phyloP scores from a whole-genome alignment of 116 monocot species.

The Phalaenopsis hybrid region DNA sequence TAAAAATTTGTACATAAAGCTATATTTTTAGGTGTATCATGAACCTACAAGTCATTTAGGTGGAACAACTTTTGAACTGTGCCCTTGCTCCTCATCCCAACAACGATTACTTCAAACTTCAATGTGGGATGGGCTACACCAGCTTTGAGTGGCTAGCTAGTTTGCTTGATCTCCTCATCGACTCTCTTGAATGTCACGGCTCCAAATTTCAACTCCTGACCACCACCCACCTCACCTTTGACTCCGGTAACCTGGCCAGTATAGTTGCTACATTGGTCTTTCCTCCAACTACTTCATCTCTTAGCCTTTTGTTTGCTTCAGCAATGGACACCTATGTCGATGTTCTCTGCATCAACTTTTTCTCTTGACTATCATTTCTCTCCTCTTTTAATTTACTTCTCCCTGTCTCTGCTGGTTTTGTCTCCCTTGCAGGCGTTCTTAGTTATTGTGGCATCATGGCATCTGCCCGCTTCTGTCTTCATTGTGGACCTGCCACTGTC shows the following conservation, averaged over 20 bases:
- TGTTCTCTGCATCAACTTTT: conserved; percentile 68
- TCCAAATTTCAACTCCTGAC: conserved; percentile 7
- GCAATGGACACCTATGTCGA: conserved; percentile 43
- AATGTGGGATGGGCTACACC: conserved; percentile 35
- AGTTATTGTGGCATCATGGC: conserved; percentile 54
- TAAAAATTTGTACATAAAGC: too few relatives aligned
- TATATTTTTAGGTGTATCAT: too few relatives aligned
- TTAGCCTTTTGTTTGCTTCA: conserved; percentile 36
- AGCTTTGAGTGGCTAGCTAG: conserved; percentile 48
- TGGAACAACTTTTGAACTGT: too few relatives aligned
- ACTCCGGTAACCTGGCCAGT: conserved; percentile 29
- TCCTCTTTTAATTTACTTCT: conserved; percentile 10
- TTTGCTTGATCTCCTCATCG: conserved; percentile 63
- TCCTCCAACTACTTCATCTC: conserved; percentile 45
- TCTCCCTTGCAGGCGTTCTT: conserved; percentile 26
- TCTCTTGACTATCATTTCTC: conserved; percentile 63
- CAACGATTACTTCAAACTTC: conserved; percentile 28
- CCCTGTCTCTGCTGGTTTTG: conserved; percentile 19
- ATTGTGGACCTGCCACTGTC: conserved; percentile 11
- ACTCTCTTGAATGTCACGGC: conserved; percentile 22
- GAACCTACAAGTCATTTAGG: too few relatives aligned
- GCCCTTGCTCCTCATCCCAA: not conserved
- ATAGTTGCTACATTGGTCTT: conserved; percentile 41
- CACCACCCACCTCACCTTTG: conserved; percentile 39
- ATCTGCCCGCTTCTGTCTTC: conserved; percentile 25